Conservation (phyloP, 768 basidiomycete species). For the Auriscalpium microsporum region DNA sequence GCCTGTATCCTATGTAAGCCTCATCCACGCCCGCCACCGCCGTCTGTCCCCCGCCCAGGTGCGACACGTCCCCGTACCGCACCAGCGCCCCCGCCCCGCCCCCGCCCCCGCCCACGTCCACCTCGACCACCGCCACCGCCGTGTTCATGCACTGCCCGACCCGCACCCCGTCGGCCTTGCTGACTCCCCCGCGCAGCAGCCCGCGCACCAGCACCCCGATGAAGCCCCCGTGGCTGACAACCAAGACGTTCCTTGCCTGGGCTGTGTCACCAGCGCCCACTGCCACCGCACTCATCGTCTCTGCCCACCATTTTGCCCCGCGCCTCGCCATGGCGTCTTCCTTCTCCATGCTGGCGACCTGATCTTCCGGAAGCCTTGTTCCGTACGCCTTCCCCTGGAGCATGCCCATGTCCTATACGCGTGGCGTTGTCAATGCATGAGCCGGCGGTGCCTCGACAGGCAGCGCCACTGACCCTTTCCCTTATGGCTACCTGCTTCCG, state of each 20-base stretch:
- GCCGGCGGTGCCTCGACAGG: neutral
- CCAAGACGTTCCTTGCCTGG: slow-evolving; percentile 30
- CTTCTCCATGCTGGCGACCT: slow-evolving; percentile 24
- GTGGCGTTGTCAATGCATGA: neutral
- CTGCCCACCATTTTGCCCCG: slow-evolving; percentile 56
- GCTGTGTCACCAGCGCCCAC: slow-evolving; percentile 13
- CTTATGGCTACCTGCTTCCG: slow-evolving; percentile 41
- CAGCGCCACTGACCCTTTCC: slow-evolving; percentile 49
- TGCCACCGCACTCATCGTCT: slow-evolving; percentile 26
- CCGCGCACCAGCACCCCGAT: slow-evolving; percentile 45
- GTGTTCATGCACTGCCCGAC: slow-evolving; percentile 40
- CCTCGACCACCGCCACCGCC: slow-evolving; percentile 52
- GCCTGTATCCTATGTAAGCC: no score
- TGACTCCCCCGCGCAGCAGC: slow-evolving; percentile 35
- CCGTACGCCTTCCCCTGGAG: slow-evolving; percentile 39
- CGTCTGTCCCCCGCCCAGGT: slow-evolving; percentile 32
- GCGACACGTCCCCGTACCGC: slow-evolving; percentile 46
- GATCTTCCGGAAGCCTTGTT: slow-evolving; percentile 20
- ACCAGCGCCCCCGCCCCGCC: slow-evolving; percentile 33
- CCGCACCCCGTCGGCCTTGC: slow-evolving; percentile 24
- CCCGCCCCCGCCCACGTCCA: slow-evolving; percentile 28
- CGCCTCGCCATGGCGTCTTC: slow-evolving; percentile 25
- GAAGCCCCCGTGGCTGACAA: slow-evolving; percentile 60
- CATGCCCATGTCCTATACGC: slow-evolving; percentile 48
- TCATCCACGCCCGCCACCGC: no score